Percentiles rank a stretch among this genome's conserved stretches.
Evolutionary conservation across 257 asterid species (phyloP).

Genomic region (Gentiana macrophylla): DNA sequence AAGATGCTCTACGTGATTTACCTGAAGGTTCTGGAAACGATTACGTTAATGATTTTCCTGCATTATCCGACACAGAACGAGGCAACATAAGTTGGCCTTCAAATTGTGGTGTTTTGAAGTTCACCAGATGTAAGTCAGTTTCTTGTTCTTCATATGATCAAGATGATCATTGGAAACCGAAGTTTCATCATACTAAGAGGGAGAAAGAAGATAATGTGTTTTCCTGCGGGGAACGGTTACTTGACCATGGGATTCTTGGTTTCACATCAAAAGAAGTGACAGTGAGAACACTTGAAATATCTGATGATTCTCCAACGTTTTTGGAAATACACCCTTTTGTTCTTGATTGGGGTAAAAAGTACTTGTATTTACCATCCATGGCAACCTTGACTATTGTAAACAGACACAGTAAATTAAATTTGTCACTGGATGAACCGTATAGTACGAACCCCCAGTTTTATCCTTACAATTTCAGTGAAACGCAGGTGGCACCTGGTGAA

Average conservation of each 20-base stretch:
- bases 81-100: conserved; percentile 33
- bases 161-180: conserved; percentile 22
- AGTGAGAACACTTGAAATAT: conserved; percentile 18
- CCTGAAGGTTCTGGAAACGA: conserved; percentile 21
- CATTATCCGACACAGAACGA: conserved; percentile 17
- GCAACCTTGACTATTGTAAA: conserved; percentile 53
- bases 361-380: conserved; percentile 44
- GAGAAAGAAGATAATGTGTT: conserved; percentile 19
- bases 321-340: conserved; percentile 53
- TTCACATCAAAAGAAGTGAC: conserved; percentile 20
- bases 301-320: conserved; percentile 27
- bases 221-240: conserved; percentile 24
- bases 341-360: conserved; percentile 68
- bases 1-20: conserved; percentile 13
- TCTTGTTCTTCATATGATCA: conserved; percentile 34
- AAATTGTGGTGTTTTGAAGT: conserved; percentile 29
- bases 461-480: conserved; percentile 62
- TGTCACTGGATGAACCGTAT: conserved; percentile 46
- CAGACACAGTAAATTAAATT: conserved; percentile 28
- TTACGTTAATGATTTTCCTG: conserved; percentile 18
- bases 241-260: conserved; percentile 14
- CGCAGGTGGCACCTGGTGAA: conserved; percentile 63
- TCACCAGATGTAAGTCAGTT: conserved; percentile 38
- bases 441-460: conserved; percentile 72
- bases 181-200: conserved; percentile 12